Evolutionary conservation across 2,329 filamentous ascomycete species (phyloP), one percentile per base, ranked within the genome.

Genomic region (Venturia oleaginea): DNA sequence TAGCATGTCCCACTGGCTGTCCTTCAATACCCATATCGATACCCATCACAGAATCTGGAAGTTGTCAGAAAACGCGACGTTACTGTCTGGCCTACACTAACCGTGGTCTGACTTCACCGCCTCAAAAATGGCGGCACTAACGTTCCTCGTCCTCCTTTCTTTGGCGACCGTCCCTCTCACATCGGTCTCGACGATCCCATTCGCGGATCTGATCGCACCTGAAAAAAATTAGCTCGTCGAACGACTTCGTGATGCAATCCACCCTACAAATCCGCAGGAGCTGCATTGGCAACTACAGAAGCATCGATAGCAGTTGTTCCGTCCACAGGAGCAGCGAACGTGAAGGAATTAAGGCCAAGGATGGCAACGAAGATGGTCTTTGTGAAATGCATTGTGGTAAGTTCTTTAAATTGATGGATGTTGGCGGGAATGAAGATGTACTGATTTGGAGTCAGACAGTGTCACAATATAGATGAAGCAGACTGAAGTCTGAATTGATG

Each of bases 321-420:
- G 8, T 57, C 51, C 4, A 34, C 51, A n/a, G 51, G 51, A 57
- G 51, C 51, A 8, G 51, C 51, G 30, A 57, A 34, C 34, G 17
- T 17, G 51, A n/a, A 57, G 8, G 17, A 32, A 11, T 34, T 34
- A 4, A 57, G 15, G 27, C 51, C 51, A 34, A 57, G 51, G 13
- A 57, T 57, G 30, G 51, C 51, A 17, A 57, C 15, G 13, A 57
- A 57, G 51, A 57, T 32, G 30, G 51, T 57, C 30, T 57, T 57
- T 34, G 51, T 6, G 30, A 57, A 34, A 15, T 57, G 51, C 51
- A 34, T 57, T 6, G 27, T 57, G 15, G 51, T 57, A 34, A 57
- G 27, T 19, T 19, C 6, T 34, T 4, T n/a, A 17, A 34, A n/a
- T 19, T n/a, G 30, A 57, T 57, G 27, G 13, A 17, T 27, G 30